Percentiles rank a stretch among this genome's conserved stretches.
Evolutionary conservation across 2,329 filamentous ascomycete genomes (phyloP).

Genomic region (Epichloe festucae): DNA sequence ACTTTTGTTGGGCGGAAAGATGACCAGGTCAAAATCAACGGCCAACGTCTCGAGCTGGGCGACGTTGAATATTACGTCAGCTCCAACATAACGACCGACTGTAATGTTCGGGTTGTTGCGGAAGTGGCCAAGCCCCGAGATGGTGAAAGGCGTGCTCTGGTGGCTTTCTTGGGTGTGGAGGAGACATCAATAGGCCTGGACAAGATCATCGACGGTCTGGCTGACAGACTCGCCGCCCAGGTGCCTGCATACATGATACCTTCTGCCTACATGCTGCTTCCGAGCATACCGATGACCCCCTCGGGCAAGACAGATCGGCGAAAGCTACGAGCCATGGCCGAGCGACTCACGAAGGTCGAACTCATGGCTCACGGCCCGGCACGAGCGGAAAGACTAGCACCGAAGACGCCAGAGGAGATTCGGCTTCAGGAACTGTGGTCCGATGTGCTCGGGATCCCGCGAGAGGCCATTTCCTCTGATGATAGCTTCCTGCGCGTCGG

Average conservation of each 20-base stretch:
- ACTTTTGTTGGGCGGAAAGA: conserved; percentile 33
- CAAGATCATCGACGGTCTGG: not conserved
- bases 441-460: conserved; percentile 2
- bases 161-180: not conserved
- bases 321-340: conserved; percentile 4
- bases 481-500: conserved; percentile 7
- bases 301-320: conserved; percentile 11
- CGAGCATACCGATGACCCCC: conserved; percentile 7
- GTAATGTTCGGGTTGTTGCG: not conserved
- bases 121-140: not conserved
- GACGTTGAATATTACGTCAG: conserved; percentile 3
- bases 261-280: conserved; percentile 6
- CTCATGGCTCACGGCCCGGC: not conserved
- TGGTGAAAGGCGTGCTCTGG: not conserved
- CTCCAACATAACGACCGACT: not conserved
- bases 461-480: conserved; percentile 2
- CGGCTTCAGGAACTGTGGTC: conserved; percentile 7
- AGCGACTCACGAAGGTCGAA: conserved; percentile 4
- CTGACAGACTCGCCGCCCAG: not conserved
- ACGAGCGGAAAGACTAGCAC: not conserved
- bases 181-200: not conserved
- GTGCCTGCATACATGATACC: conserved; percentile 9
- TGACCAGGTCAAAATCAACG: conserved; percentile 42
- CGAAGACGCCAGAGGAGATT: not conserved
- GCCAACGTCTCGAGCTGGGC: conserved; percentile 16